Evolutionary conservation across 495 filamentous ascomycete species (phyloP).

Genomic region (Penicillium steckii): DNA sequence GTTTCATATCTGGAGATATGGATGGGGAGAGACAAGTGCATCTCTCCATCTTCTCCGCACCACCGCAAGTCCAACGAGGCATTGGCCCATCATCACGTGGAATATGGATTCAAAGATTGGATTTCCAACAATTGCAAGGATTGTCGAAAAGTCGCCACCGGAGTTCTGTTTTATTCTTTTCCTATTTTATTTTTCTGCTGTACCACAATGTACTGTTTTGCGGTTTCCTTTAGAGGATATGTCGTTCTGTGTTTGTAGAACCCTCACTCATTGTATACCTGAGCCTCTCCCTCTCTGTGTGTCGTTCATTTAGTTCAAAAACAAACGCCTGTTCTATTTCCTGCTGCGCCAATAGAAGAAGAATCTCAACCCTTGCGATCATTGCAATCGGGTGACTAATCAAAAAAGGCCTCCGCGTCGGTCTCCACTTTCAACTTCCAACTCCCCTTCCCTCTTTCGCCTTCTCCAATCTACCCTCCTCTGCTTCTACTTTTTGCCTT

Average conservation of each 20-base stretch:
- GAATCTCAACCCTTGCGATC: constrained; percentile 9
- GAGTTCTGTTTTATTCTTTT: too few species aligned
- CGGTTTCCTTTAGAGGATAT: too few species aligned
- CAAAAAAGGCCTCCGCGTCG: constrained; percentile 18
- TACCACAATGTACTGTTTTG: too few species aligned
- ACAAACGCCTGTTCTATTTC: neutral
- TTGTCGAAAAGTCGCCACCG: neutral
- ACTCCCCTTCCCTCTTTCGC: constrained; percentile 13
- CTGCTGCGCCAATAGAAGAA: neutral
- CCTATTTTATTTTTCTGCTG: neutral
- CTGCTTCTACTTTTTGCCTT: neutral
- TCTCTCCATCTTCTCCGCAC: neutral
- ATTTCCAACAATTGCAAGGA: neutral
- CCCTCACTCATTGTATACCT: neutral
- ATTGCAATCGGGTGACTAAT: constrained; percentile 22
- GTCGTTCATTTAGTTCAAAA: neutral
- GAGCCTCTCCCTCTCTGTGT: neutral
- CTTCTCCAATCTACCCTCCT: constrained; percentile 18
- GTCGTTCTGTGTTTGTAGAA: neutral
- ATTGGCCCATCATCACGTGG: neutral
- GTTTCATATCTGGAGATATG: neutral
- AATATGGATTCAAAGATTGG: neutral
- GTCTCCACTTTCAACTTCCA: constrained; percentile 23
- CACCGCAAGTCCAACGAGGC: too few species aligned
- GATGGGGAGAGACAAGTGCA: neutral